Percentiles rank a stretch among this genome's conserved stretches.
Conservation (phyloP, 805 yeast genomes). For the Saccharomycopsis babjevae region DNA sequence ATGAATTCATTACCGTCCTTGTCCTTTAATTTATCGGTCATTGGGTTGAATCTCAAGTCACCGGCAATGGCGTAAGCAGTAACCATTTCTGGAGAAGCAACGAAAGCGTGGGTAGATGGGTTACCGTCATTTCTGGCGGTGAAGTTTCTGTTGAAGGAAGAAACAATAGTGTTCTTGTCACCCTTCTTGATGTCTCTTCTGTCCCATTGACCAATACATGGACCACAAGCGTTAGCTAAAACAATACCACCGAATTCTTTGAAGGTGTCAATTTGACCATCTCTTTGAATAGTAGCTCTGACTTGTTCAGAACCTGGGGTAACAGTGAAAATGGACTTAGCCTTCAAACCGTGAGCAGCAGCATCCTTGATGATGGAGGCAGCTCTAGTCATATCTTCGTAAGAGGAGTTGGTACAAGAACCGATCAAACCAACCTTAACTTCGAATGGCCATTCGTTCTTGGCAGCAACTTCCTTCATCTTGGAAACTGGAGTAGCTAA, state of each 20-base stretch:
- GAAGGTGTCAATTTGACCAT: conserved; percentile 76
- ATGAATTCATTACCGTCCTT: conserved; percentile 84
- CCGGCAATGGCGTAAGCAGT: conserved; percentile 95
- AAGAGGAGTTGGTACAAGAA: conserved; percentile 96
- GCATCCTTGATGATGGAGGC: conserved; percentile 88
- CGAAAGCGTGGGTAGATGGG: conserved; percentile 94
- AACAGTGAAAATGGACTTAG: conserved; percentile 85
- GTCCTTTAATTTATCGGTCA: conserved; percentile 81
- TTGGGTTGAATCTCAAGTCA: conserved; percentile 92
- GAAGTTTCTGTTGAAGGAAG: conserved; percentile 97
- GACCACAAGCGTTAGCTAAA: conserved; percentile 97
- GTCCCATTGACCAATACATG: conserved; percentile 99
- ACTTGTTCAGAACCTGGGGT: conserved; percentile 99
- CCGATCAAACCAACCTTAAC: conserved; percentile 94
- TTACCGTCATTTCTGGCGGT: conserved; percentile 97
- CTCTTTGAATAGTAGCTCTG: conserved; percentile 93
- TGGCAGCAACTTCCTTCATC: conserved; percentile 59
- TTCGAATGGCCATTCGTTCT: conserved; percentile 75
- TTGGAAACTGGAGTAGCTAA: conserved; percentile 84
- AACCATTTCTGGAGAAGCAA: conserved; percentile 93
- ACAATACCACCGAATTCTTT: conserved; percentile 84
- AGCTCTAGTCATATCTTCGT: conserved; percentile 97
- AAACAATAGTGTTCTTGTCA: conserved; percentile 92
- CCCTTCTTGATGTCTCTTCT: conserved; percentile 89
- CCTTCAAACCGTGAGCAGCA: conserved; percentile 71